These are phyloP conservation scores for Dendrothele bispora DNA, from an alignment of 768 basidiomycete genomes.

Conservation along the genomic window DNA sequence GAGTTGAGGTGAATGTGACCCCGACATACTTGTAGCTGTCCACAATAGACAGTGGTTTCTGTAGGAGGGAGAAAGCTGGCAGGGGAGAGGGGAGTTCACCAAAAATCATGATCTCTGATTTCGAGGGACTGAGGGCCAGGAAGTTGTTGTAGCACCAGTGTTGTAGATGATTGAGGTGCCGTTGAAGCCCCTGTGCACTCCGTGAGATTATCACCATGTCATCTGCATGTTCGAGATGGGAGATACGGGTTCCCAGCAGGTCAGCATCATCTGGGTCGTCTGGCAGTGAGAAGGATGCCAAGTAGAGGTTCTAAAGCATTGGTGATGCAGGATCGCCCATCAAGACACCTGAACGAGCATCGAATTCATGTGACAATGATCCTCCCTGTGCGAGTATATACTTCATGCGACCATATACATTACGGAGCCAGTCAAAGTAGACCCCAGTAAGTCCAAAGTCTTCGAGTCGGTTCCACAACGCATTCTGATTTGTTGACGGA, in stretches of 20 bases:
- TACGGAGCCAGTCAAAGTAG: slow-evolving; percentile 9
- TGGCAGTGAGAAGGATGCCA: not conserved
- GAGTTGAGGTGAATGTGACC: no score
- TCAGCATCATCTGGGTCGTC: slow-evolving; percentile 1
- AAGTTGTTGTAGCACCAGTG: not conserved
- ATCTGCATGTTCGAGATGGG: no score
- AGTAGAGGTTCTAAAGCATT: slow-evolving; percentile 7
- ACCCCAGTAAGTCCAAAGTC: no score
- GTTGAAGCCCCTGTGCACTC: not conserved
- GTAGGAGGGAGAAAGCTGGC: no score
- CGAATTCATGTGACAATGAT: slow-evolving; percentile 5
- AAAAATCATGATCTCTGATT: slow-evolving; percentile 6
- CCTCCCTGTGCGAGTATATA: not conserved
- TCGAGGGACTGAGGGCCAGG: not conserved
- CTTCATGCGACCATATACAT: slow-evolving; percentile 5
- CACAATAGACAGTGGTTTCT: no score
- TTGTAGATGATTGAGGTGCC: slow-evolving; percentile 1
- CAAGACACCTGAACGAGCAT: slow-evolving; percentile 2
- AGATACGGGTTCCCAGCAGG: not conserved
- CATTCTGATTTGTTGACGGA: no score
- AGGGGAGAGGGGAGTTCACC: not conserved
- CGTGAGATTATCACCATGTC: slow-evolving; percentile 4
- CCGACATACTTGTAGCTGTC: no score
- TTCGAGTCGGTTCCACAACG: no score
- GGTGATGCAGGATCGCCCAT: slow-evolving; percentile 12